Evolutionary conservation across 257 asterid genomes (phyloP).

Genomic region (Nicotiana knightiana): DNA sequence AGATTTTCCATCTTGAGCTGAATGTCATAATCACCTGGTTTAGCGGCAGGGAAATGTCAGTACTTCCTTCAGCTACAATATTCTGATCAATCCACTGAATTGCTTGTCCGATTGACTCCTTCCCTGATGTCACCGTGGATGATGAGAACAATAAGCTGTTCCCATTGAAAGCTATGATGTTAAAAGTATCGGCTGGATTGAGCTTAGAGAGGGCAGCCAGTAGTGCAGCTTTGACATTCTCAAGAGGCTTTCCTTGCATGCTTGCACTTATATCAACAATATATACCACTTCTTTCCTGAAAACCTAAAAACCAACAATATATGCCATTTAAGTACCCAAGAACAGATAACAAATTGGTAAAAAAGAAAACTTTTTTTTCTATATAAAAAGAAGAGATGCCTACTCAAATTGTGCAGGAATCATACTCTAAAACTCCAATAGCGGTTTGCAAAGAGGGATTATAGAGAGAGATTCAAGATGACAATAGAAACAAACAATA

Average conservation of each 20-base stretch:
- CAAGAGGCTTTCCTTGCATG: conserved; percentile 67
- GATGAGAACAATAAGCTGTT: conserved; percentile 39
- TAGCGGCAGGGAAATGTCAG: conserved; percentile 52
- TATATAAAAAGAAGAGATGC: background rate
- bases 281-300: conserved; percentile 65
- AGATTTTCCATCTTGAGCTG: no score
- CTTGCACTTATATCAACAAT: conserved; percentile 70
- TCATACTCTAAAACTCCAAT: background rate
- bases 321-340: background rate
- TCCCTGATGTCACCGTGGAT: conserved; percentile 43
- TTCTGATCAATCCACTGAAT: conserved; percentile 51
- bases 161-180: conserved; percentile 59
- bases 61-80: conserved; percentile 56
- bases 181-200: conserved; percentile 52
- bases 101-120: conserved; percentile 41
- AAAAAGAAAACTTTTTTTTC: background rate
- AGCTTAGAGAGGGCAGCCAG: conserved; percentile 50
- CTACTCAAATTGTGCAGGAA: background rate
- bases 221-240: conserved; percentile 52
- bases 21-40: conserved; percentile 40
- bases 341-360: background rate
- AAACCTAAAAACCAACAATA: conserved; percentile 37
- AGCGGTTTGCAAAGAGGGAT: background rate
- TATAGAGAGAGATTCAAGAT: background rate
- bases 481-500: no score